Percentiles rank a stretch among this genome's conserved stretches.
phyloP scores from a whole-genome alignment of 2,329 filamentous ascomycete genomes.

The Annulohypoxylon truncatum region DNA sequence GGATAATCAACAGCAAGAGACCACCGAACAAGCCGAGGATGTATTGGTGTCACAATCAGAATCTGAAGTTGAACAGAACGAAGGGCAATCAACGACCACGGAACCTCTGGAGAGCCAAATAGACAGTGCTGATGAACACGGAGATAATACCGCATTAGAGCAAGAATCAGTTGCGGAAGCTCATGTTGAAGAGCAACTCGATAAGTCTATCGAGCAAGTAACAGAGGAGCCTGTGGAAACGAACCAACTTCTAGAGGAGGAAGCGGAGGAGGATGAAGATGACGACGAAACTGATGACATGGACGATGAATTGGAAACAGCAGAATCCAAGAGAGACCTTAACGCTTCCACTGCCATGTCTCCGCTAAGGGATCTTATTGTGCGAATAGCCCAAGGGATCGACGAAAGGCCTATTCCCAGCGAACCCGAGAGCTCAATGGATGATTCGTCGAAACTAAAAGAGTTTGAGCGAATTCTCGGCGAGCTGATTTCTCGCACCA shows the following conservation, averaged over 20 bases:
- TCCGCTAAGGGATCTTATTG: constrained; percentile 60
- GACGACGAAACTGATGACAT: constrained; percentile 36
- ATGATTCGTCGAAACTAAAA: constrained; percentile 56
- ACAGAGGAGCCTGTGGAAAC: constrained; percentile 42
- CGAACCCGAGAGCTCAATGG: constrained; percentile 42
- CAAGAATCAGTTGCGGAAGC: background rate
- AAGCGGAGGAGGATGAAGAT: constrained; percentile 42
- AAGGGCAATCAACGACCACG: background rate
- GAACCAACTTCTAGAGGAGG: constrained; percentile 37
- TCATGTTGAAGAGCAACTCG: background rate
- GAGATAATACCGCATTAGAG: background rate
- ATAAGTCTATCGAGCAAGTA: background rate
- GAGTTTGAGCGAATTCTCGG: constrained; percentile 65
- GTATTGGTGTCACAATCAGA: background rate
- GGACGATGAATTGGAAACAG: constrained; percentile 40
- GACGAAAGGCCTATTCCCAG: constrained; percentile 49
- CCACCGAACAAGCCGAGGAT: background rate
- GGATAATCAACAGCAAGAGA: constrained; percentile 6
- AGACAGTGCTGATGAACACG: background rate
- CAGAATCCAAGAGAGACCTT: constrained; percentile 32
- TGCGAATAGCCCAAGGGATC: constrained; percentile 61
- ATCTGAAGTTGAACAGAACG: background rate
- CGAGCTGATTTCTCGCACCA: constrained; percentile 58
- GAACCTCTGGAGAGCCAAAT: background rate
- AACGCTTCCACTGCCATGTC: constrained; percentile 51